A percentile compares a stretch with the other conserved stretches of the same genome.
Evolutionary conservation across 2,329 filamentous ascomycete genomes (phyloP).

Genomic region (Colletotrichum sp.): DNA sequence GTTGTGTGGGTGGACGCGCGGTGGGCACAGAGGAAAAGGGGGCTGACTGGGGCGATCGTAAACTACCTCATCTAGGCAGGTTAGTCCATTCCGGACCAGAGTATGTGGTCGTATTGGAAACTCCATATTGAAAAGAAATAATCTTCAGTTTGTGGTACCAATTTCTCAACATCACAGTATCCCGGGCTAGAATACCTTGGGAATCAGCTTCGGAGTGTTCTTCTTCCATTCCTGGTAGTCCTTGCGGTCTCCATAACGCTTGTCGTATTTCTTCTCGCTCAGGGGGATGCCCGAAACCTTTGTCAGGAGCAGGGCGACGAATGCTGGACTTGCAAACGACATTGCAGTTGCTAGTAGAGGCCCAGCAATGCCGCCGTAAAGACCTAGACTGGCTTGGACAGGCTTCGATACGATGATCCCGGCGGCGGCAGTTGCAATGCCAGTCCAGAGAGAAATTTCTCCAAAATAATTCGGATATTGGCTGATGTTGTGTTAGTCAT

Average conservation of each 20-base stretch:
- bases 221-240: constrained; percentile 73
- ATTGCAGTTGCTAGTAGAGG: constrained; percentile 39
- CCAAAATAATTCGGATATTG: constrained; percentile 76
- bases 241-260: constrained; percentile 64
- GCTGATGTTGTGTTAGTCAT: constrained; percentile 26
- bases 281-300: constrained; percentile 69
- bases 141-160: background rate
- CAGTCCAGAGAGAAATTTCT: constrained; percentile 73
- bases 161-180: background rate
- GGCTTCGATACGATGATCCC: constrained; percentile 60
- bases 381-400: constrained; percentile 61
- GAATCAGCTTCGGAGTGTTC: constrained; percentile 68
- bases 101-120: background rate
- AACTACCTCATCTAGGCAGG: background rate
- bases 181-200: constrained; percentile 52
- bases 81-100: background rate
- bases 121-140: background rate
- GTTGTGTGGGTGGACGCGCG: background rate
- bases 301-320: constrained; percentile 66
- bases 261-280: constrained; percentile 73
- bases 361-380: constrained; percentile 45
- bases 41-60: background rate
- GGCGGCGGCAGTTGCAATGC: constrained; percentile 64
- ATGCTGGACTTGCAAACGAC: constrained; percentile 66
- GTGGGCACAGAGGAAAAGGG: background rate